These are phyloP conservation scores for Ustilago esculenta DNA, from an alignment of 1,284 basidiomycete genomes.

Conservation along the genomic window DNA sequence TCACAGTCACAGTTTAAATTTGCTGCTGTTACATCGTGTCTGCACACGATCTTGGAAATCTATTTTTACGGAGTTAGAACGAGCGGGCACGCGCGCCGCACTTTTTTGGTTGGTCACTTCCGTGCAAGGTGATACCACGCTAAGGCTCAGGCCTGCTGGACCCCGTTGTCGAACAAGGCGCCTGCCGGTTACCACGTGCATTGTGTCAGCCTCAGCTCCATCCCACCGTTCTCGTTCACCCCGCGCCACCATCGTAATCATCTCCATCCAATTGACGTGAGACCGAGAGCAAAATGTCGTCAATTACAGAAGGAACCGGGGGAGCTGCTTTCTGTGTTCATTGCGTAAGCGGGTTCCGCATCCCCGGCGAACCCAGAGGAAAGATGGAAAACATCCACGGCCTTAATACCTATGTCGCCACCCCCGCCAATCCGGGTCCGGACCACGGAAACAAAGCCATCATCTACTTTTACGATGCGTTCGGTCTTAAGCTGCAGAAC, in stretches of 20 bases:
- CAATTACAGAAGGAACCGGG: background rate
- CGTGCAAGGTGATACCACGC: too few species aligned
- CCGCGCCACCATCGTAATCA: background rate
- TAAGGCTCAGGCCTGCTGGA: too few species aligned
- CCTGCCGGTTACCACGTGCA: slow-evolving; percentile 7
- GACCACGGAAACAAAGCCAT: slow-evolving; percentile 68
- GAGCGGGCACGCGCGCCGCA: too few species aligned
- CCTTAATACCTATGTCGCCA: slow-evolving; percentile 59
- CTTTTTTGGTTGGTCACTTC: too few species aligned
- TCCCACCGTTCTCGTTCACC: too few species aligned
- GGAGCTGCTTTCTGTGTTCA: slow-evolving; percentile 41
- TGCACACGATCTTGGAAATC: too few species aligned
- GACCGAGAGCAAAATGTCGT: slow-evolving; percentile 4
- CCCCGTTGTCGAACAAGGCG: slow-evolving; percentile 14
- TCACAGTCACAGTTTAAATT: too few species aligned
- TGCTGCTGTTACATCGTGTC: too few species aligned
- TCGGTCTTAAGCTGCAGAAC: slow-evolving; percentile 64
- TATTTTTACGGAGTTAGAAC: too few species aligned
- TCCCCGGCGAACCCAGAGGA: slow-evolving; percentile 52
- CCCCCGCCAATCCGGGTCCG: slow-evolving; percentile 44
- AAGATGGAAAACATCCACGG: slow-evolving; percentile 43
- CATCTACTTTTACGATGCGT: slow-evolving; percentile 74
- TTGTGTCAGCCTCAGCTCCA: too few species aligned
- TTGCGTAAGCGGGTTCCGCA: slow-evolving; percentile 45
- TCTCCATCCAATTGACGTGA: background rate